Percentiles rank a stretch among this genome's conserved stretches.
These are phyloP conservation scores for Talaromyces nanjingensis DNA, from an alignment of 495 filamentous ascomycete species.

Conservation along the genomic window DNA sequence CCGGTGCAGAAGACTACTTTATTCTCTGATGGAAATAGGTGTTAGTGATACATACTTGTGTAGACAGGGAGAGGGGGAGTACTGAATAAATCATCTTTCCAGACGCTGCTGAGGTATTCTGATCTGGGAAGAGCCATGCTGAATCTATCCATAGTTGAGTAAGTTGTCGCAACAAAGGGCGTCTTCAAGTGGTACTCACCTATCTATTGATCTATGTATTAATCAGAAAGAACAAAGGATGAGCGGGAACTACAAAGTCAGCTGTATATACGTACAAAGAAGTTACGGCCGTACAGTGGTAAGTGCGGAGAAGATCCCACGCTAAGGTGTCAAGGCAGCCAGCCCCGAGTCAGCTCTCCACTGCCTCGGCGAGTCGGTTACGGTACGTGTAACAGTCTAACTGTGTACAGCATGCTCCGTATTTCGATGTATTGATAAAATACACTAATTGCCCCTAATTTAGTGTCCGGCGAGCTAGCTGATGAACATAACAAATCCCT, in stretches of 20 bases:
- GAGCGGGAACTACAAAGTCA: background rate
- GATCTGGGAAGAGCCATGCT: conserved; percentile 55
- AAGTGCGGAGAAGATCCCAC: background rate
- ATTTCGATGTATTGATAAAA: too few relatives aligned
- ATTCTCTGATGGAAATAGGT: conserved; percentile 44
- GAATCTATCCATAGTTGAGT: background rate
- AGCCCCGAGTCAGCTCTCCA: background rate
- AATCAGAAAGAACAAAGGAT: background rate
- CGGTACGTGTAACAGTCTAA: too few relatives aligned
- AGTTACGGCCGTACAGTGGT: background rate
- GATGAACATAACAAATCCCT: too few relatives aligned
- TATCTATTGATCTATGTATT: background rate
- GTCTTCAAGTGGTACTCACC: background rate
- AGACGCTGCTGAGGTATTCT: conserved; percentile 71
- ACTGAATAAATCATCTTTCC: conserved; percentile 85
- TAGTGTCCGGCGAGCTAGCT: too few relatives aligned
- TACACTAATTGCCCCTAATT: too few relatives aligned
- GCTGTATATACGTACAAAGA: background rate
- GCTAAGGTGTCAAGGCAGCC: background rate
- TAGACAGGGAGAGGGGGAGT: background rate
- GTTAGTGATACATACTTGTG: background rate
- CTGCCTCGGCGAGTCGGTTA: background rate
- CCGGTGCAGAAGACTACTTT: conserved; percentile 96
- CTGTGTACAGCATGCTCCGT: too few relatives aligned
- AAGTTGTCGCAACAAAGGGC: background rate